A percentile compares a stretch with the other conserved stretches of the same genome.
Conservation (phyloP, 179 eudicot species). For the Patellifolia procumbens region DNA sequence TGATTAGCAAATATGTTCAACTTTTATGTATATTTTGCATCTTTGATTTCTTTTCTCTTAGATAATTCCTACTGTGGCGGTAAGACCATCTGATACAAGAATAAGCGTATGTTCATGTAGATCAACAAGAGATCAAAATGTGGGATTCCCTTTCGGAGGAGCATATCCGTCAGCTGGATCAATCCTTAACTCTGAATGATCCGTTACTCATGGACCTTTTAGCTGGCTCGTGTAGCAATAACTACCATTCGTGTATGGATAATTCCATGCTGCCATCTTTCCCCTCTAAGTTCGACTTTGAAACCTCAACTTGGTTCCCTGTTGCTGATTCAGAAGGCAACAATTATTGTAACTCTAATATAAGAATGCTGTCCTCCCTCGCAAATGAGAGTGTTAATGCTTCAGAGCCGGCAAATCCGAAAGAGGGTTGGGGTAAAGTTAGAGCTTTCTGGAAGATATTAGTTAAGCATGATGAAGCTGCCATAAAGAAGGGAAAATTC, state of each 20-base stretch:
- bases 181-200: slow-evolving; percentile 3
- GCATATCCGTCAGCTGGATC: not conserved
- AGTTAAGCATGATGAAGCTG: slow-evolving; percentile 2
- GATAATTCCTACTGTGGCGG: too few species aligned
- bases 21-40: too few species aligned
- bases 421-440: not conserved
- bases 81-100: too few species aligned
- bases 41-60: too few species aligned
- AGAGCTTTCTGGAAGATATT: not conserved
- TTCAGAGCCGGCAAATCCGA: not conserved
- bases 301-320: not conserved
- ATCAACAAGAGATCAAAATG: not conserved
- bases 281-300: not conserved
- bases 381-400: not conserved
- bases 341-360: not conserved
- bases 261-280: slow-evolving; percentile 3
- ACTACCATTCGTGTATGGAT: not conserved
- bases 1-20: too few species aligned
- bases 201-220: not conserved
- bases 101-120: not conserved
- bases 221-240: slow-evolving; percentile 10
- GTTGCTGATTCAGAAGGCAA: not conserved
- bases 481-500: slow-evolving; percentile 19
- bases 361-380: not conserved
- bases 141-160: not conserved